These are phyloP conservation scores for Cryptococcus sp. DNA, from an alignment of 1,284 basidiomycete species.

Conservation along the genomic window DNA sequence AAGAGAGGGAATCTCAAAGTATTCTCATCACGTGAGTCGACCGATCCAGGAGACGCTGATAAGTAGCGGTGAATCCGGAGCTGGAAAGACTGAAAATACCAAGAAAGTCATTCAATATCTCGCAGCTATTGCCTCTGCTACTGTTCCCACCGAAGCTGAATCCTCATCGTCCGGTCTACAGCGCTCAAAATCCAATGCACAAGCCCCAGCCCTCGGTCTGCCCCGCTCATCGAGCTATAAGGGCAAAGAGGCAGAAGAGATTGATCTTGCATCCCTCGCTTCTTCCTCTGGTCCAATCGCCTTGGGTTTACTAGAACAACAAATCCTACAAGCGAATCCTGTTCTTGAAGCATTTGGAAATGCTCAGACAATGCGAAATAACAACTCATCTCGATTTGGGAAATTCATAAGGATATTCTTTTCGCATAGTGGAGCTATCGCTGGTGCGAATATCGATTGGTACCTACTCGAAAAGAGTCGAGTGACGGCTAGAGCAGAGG, in stretches of 20 bases:
- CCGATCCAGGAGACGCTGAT: background rate
- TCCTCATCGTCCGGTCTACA: conserved; percentile 31
- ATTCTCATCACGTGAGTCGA: conserved; percentile 87
- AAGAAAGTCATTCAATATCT: conserved; percentile 99
- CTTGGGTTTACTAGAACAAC: conserved; percentile 85
- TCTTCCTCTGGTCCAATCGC: conserved; percentile 54
- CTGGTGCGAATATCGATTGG: conserved; percentile 98
- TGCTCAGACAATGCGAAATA: conserved; percentile 96
- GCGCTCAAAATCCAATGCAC: conserved; percentile 19
- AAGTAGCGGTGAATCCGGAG: conserved; percentile 89
- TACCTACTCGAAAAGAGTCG: conserved; percentile 97
- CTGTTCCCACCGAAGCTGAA: conserved; percentile 53
- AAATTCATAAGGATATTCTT: conserved; percentile 98
- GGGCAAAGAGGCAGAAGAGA: conserved; percentile 37
- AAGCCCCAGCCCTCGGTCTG: conserved; percentile 34
- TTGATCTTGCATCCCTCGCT: conserved; percentile 44
- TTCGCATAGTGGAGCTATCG: conserved; percentile 87
- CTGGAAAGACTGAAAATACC: conserved; percentile 99
- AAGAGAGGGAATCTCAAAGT: conserved; percentile 94
- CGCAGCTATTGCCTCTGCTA: conserved; percentile 83
- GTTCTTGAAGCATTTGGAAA: conserved; percentile 98
- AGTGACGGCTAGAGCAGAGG: conserved; percentile 80
- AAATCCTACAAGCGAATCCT: conserved; percentile 97
- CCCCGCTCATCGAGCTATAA: conserved; percentile 46
- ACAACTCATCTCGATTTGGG: conserved; percentile 93